phyloP scores from a whole-genome alignment of 495 filamentous ascomycete genomes.

The Bryoglossum gracile region DNA sequence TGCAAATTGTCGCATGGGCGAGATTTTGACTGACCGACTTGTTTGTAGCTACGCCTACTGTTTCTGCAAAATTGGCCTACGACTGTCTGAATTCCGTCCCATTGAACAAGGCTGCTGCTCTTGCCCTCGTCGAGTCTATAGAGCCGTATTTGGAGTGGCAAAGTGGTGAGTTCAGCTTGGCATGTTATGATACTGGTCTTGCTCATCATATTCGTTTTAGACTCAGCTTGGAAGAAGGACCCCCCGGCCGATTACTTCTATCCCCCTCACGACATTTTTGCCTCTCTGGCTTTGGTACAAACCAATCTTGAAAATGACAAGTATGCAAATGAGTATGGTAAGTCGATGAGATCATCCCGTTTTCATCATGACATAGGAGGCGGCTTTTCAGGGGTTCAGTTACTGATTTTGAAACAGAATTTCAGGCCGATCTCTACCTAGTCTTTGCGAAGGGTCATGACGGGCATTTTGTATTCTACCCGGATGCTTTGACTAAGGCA shows the following conservation, averaged over 20 bases:
- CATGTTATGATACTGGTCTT: neutral
- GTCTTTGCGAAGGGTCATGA: slow-evolving; percentile 37
- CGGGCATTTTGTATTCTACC: slow-evolving; percentile 36
- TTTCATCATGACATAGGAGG: neutral
- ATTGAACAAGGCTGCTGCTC: slow-evolving; percentile 32
- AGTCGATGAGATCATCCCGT: neutral
- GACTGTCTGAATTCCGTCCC: slow-evolving; percentile 41
- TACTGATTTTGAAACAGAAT: slow-evolving; percentile 6
- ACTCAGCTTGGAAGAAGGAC: slow-evolving; percentile 32
- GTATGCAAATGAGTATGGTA: slow-evolving; percentile 36
- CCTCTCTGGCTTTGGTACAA: slow-evolving; percentile 30
- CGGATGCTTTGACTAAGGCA: slow-evolving; percentile 33
- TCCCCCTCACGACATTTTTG: slow-evolving; percentile 39
- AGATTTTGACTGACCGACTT: neutral
- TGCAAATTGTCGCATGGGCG: too few relatives aligned
- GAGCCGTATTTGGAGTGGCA: slow-evolving; percentile 40
- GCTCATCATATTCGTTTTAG: slow-evolving; percentile 10
- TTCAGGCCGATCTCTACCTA: slow-evolving; percentile 33
- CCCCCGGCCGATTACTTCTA: slow-evolving; percentile 38
- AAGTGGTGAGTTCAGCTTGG: slow-evolving; percentile 21
- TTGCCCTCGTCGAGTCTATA: slow-evolving; percentile 35
- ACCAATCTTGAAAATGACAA: slow-evolving; percentile 30
- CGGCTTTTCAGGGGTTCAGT: too few relatives aligned
- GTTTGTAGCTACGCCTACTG: slow-evolving; percentile 17
- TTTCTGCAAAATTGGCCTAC: slow-evolving; percentile 35